phyloP scores from a whole-genome alignment of 495 filamentous ascomycete species.

The Apodospora peruviana region DNA sequence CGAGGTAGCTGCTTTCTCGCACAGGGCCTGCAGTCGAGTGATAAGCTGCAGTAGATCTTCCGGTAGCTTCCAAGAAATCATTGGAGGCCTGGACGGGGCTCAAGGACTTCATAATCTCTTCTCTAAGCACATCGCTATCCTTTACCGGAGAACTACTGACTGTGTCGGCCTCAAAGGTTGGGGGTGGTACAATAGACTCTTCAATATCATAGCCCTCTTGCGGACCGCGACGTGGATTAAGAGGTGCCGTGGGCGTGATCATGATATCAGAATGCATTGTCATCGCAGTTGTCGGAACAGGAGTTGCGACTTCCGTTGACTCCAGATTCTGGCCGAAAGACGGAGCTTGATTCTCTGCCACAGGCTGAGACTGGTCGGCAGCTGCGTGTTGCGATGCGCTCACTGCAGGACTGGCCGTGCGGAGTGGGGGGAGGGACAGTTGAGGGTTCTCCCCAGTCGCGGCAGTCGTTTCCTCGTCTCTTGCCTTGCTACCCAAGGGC shows the following conservation, averaged over 20 bases:
- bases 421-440: slow-evolving; percentile 3
- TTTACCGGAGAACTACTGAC: slow-evolving; percentile 53
- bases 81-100: slow-evolving; percentile 38
- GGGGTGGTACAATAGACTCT: slow-evolving; percentile 21
- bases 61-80: slow-evolving; percentile 5
- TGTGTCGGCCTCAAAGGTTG: slow-evolving; percentile 48
- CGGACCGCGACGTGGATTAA: slow-evolving; percentile 36
- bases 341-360: background rate
- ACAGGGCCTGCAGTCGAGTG: slow-evolving; percentile 17
- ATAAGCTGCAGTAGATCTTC: slow-evolving; percentile 10
- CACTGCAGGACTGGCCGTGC: slow-evolving; percentile 9
- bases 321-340: background rate
- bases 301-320: background rate
- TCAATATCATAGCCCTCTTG: slow-evolving; percentile 8
- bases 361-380: background rate
- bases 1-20: slow-evolving; percentile 42
- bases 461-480: background rate
- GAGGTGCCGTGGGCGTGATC: slow-evolving; percentile 42
- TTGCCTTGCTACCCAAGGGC: background rate
- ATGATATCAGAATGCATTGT: slow-evolving; percentile 23
- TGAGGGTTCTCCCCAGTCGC: background rate
- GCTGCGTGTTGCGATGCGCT: slow-evolving; percentile 2
- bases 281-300: slow-evolving; percentile 14
- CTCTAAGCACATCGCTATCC: slow-evolving; percentile 70
- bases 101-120: slow-evolving; percentile 77